Base-by-base conservation (phyloP, 169 alveolate species). In the Perkinsus marinus region DNA sequence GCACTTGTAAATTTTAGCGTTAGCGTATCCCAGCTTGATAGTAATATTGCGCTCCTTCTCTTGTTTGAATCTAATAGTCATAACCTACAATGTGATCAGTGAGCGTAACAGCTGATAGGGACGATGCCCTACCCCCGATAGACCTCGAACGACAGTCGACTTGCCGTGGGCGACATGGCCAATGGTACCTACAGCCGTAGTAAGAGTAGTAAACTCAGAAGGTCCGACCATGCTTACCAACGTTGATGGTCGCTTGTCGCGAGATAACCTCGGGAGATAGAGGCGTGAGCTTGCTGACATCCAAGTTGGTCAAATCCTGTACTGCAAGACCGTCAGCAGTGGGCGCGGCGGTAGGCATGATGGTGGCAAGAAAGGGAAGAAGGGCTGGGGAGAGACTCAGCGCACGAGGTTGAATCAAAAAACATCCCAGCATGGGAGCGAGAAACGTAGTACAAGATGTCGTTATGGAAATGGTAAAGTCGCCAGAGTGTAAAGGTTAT, bases 161-260 rank as follows among this genome's bases (percentile, higher is more conserved):
- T 99, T 99, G n/a, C 99, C 99, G 94, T 98, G 99, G 13, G 99
- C 99, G 94, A 98, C 99, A 95, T 99, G 99, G 10, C 99, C 99
- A 93, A 99, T 99, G 47, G 99, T 99, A 30, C 99, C 99, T 69
- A 92, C 68, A 38, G 10, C 39, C 41, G 41, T 5, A 16, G 36
- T 9, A n/a, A 91, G 68, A 36, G n/a, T 39, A 92, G 43, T 30
- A 9, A 30, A n/a, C 39, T 0, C 10, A 16, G 46, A 9, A 26
- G 7, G 41, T 34, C 39, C 90, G 2, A 91, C 16, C 38, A 92
- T 92, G 95, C 57, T 16, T n/a, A 89, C 91, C 91, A 43, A 97
- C 96, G 94, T 99, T 98, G 91, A 98, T 98, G 39, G 99, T 98
- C 0, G 99, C 99, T 95, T 98, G 99, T 90, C 99, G 96, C 93